A percentile compares a stretch with the other conserved stretches of the same genome.
These are phyloP conservation scores for Phytophthora pini DNA, from an alignment of 352 stramenopile species.

Conservation along the genomic window DNA sequence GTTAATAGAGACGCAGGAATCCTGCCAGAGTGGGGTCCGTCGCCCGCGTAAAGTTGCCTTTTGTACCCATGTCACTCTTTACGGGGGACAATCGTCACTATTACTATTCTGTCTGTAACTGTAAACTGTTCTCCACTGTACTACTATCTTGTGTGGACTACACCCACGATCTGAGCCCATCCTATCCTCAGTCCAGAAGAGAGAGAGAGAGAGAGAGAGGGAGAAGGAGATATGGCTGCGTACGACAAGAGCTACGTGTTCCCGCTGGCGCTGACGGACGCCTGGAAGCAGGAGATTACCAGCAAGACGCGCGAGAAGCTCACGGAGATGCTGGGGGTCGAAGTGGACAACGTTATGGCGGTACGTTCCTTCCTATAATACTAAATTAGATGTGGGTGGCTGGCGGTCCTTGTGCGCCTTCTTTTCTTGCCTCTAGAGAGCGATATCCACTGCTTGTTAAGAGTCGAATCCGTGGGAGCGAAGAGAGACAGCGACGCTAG, in stretches of 20 bases:
- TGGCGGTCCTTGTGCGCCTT: slow-evolving; percentile 33
- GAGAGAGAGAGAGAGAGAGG: too few species aligned
- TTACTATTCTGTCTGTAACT: background rate
- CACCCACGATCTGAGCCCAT: slow-evolving; percentile 1
- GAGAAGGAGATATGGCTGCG: slow-evolving; percentile 16
- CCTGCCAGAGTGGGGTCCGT: too few species aligned
- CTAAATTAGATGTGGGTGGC: slow-evolving; percentile 11
- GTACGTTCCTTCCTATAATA: slow-evolving; percentile 44
- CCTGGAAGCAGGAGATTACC: slow-evolving; percentile 68
- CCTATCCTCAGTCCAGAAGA: too few species aligned
- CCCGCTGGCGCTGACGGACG: slow-evolving; percentile 56
- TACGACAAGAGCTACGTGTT: slow-evolving; percentile 68
- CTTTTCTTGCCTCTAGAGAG: slow-evolving; percentile 22
- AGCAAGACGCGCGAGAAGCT: slow-evolving; percentile 58
- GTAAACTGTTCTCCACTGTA: slow-evolving; percentile 1
- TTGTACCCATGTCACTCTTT: slow-evolving; percentile 7
- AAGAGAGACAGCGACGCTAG: slow-evolving; percentile 1
- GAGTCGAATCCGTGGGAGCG: slow-evolving; percentile 5
- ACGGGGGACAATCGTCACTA: background rate
- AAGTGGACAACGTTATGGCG: slow-evolving; percentile 88
- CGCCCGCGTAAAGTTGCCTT: background rate
- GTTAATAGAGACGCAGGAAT: background rate
- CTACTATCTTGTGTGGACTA: background rate
- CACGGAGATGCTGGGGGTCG: slow-evolving; percentile 80
- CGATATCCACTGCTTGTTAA: slow-evolving; percentile 15